phyloP scores from a whole-genome alignment of 495 filamentous ascomycete species.

The Aspergillus incahuasiensis region DNA sequence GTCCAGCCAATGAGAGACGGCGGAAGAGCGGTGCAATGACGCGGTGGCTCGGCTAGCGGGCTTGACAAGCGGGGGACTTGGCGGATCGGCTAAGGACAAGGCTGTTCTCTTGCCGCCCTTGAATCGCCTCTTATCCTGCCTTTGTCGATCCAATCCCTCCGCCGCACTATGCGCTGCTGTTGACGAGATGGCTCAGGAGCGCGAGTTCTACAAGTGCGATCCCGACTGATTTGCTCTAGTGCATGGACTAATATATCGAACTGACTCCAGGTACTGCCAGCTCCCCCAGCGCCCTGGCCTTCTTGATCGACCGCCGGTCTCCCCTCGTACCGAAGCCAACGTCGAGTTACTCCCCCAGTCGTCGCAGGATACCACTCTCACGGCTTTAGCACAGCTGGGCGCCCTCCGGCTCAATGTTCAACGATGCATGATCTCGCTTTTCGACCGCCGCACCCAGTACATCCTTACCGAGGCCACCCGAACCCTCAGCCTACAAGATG shows the following conservation, averaged over 20 bases:
- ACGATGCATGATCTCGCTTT: constrained; percentile 53
- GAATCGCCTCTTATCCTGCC: too few relatives aligned
- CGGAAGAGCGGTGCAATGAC: too few relatives aligned
- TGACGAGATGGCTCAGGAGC: constrained; percentile 16
- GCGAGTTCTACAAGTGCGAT: constrained; percentile 25
- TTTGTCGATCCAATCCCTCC: too few relatives aligned
- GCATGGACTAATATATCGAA: too few relatives aligned
- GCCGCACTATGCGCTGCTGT: too few relatives aligned
- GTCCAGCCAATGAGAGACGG: too few relatives aligned
- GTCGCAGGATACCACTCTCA: constrained; percentile 51
- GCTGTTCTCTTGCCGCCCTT: too few relatives aligned
- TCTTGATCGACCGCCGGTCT: constrained; percentile 6
- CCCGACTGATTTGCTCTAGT: too few relatives aligned
- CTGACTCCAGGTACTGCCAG: constrained; percentile 22
- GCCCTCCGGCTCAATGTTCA: constrained; percentile 46
- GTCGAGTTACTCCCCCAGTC: constrained; percentile 11
- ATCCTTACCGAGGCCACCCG: constrained; percentile 58
- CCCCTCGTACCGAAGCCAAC: constrained; percentile 6
- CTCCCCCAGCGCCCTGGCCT: constrained; percentile 15
- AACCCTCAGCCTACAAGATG: constrained; percentile 41
- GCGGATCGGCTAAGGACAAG: too few relatives aligned
- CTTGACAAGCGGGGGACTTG: too few relatives aligned
- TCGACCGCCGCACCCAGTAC: constrained; percentile 51
- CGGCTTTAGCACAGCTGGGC: constrained; percentile 58
- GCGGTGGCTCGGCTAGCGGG: too few relatives aligned